Conservation (phyloP, 257 asterid genomes). For the Solanum pinnatisectum region DNA sequence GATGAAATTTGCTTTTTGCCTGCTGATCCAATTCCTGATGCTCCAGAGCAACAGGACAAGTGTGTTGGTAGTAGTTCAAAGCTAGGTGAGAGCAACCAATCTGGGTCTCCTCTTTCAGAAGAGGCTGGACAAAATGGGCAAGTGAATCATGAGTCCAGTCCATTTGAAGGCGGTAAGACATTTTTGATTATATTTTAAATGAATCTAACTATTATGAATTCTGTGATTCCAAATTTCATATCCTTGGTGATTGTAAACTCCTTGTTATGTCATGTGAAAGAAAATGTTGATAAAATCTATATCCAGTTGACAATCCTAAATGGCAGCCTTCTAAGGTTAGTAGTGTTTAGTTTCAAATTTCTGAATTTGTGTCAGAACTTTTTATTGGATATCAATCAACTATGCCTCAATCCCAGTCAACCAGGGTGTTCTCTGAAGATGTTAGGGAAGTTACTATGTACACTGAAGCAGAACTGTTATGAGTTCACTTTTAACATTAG, state of each 20-base stretch:
- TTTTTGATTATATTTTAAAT: background rate
- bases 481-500: background rate
- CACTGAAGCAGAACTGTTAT: background rate
- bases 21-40: constrained; percentile 66
- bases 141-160: constrained; percentile 55
- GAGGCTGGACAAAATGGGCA: constrained; percentile 70
- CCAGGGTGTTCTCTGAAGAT: background rate
- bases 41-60: constrained; percentile 59
- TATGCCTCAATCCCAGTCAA: background rate
- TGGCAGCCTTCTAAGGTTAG: background rate
- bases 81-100: constrained; percentile 56
- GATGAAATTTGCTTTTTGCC: constrained; percentile 75
- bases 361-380: background rate
- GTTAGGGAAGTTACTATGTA: background rate
- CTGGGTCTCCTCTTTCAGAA: constrained; percentile 71
- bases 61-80: constrained; percentile 43
- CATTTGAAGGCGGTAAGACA: constrained; percentile 48
- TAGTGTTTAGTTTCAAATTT: background rate
- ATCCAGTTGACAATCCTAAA: background rate
- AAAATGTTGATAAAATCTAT: background rate
- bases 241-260: background rate
- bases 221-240: background rate
- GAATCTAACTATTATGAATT: background rate
- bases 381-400: background rate
- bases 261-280: background rate